phyloP scores from a whole-genome alignment of 2,329 filamentous ascomycete species.

The Bipolaris oryzae region DNA sequence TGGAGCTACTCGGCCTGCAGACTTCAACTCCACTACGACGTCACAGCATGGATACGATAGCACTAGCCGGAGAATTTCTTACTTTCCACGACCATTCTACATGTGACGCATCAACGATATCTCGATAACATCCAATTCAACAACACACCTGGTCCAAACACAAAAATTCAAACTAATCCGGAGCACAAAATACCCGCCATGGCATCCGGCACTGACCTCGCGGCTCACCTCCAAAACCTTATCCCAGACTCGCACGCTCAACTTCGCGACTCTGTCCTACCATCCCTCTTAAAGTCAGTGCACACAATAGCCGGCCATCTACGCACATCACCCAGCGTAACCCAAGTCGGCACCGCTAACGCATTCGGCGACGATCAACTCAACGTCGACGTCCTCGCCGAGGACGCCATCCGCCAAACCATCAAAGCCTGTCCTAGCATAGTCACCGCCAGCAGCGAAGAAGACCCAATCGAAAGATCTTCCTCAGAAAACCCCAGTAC shows the following conservation, averaged over 20 bases:
- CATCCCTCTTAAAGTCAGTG: constrained; percentile 23
- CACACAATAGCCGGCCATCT: constrained; percentile 23
- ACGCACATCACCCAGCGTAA: constrained; percentile 23
- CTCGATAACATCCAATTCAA: background rate
- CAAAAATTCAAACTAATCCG: background rate
- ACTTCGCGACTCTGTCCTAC: constrained; percentile 21
- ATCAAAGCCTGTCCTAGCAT: constrained; percentile 61
- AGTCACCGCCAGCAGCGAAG: constrained; percentile 66
- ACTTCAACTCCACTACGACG: constrained; percentile 16
- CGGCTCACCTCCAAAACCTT: constrained; percentile 8
- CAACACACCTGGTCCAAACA: background rate
- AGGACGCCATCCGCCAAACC: constrained; percentile 61
- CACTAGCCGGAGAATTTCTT: constrained; percentile 12
- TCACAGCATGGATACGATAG: constrained; percentile 4
- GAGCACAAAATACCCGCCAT: background rate
- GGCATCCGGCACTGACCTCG: constrained; percentile 7
- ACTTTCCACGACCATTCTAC: background rate
- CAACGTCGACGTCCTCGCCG: constrained; percentile 64
- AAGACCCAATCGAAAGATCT: constrained; percentile 60
- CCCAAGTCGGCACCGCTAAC: constrained; percentile 50
- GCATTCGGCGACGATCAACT: constrained; percentile 64
- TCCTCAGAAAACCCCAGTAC: background rate
- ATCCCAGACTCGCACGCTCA: constrained; percentile 6
- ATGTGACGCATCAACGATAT: background rate
- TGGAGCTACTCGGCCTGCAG: constrained; percentile 3